Percentiles rank a stretch among this genome's conserved stretches.
Evolutionary conservation across 2,329 filamentous ascomycete genomes (phyloP).

Genomic region (Periconia macrospinosa): DNA sequence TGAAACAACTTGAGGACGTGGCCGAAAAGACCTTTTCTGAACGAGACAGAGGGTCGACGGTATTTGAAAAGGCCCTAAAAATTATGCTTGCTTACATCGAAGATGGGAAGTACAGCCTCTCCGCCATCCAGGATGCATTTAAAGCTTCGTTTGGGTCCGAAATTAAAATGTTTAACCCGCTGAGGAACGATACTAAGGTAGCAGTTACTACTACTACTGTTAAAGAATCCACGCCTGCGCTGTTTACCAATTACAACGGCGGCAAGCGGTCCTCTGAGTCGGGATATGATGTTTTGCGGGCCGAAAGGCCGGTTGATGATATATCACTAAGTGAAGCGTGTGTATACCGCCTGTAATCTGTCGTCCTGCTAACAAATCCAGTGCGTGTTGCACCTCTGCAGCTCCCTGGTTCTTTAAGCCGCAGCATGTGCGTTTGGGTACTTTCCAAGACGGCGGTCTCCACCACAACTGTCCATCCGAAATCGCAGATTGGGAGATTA

Average conservation of each 20-base stretch:
- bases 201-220: constrained; percentile 30
- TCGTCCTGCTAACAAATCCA: constrained; percentile 8
- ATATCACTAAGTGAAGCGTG: constrained; percentile 26
- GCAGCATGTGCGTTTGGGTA: constrained; percentile 16
- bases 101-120: constrained; percentile 25
- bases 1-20: constrained; percentile 24
- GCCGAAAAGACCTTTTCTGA: constrained; percentile 26
- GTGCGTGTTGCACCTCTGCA: constrained; percentile 28
- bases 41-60: constrained; percentile 2
- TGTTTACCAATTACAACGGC: constrained; percentile 37
- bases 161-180: constrained; percentile 29
- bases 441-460: constrained; percentile 29
- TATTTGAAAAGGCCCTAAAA: constrained; percentile 15
- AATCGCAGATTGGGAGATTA: constrained; percentile 22
- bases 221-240: constrained; percentile 14
- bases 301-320: constrained; percentile 17
- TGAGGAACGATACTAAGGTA: constrained; percentile 27
- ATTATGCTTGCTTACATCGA: constrained; percentile 23
- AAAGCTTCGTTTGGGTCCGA: constrained; percentile 10
- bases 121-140: constrained; percentile 27
- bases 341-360: constrained; percentile 1
- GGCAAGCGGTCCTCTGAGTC: constrained; percentile 5
- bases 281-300: constrained; percentile 22
- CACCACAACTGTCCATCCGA: constrained; percentile 26
- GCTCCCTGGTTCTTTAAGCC: constrained; percentile 27